Evolutionary conservation across 2,329 filamentous ascomycete genomes (phyloP), one percentile per base, ranked within the genome.

Genomic region (Aspergillus fructus): DNA sequence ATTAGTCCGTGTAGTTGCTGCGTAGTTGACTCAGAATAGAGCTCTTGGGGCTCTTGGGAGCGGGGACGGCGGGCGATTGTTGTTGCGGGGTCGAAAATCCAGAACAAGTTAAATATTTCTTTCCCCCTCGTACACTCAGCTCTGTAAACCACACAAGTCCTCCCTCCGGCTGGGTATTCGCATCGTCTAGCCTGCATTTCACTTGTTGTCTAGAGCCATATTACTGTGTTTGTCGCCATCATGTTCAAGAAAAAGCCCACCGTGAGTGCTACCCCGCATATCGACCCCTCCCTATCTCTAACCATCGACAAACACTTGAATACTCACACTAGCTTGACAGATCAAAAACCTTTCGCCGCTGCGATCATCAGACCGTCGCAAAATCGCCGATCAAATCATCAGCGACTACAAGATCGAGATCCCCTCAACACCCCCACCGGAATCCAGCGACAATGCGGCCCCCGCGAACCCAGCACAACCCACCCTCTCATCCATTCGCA

Each of bases 161-260:
- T 55, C 7, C 24, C 5, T 19, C 11, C 23, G 21, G 46, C 40
- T 43, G 23, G 15, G 47, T 46, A 37, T 30, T 34, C 19, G 19
- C 43, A 11, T 19, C 8, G 8, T 13, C 13, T 34, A 19, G 4
- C 37, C 15, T 23, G 5, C 23, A 15, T 8, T 13, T 13, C 33
- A n/a, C 24, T 8, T 48, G 11, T 7, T 9, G 3, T 21, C 8
- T n/a, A 23, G 17, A 30, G 43, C 43, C 12, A 49, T 12, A 39
- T n/a, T 1, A 17, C 27, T 15, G 43, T 37, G 12, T 19, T 12
- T 11, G 43, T 27, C 37, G 45, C 19, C 64, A 63, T 42, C 34
- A 86, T 86, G 84, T 86, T 86, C 74, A 86, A 86, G 69, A 86
- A 86, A 72, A 86, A 85, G 72, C 83, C 84, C 15, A 83, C 79